phyloP scores from a whole-genome alignment of 2,329 filamentous ascomycete genomes.

The Cercospora zeina region DNA sequence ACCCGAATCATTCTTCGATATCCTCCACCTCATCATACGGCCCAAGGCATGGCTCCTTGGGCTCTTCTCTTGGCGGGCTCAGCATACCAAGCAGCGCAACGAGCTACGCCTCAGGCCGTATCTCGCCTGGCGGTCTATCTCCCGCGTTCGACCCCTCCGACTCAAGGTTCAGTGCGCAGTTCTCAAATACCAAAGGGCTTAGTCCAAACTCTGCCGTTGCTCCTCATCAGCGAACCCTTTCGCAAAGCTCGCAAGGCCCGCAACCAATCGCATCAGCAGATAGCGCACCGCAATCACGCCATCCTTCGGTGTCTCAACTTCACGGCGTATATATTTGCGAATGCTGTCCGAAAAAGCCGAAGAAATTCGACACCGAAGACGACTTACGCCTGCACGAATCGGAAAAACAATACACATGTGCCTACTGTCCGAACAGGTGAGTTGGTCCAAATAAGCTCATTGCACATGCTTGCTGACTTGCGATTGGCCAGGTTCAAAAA shows the following conservation, averaged over 20 bases:
- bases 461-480: slow-evolving; percentile 5
- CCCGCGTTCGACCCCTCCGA: slow-evolving; percentile 56
- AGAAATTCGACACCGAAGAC: slow-evolving; percentile 84
- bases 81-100: slow-evolving; percentile 64
- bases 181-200: slow-evolving; percentile 51
- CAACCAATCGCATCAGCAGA: slow-evolving; percentile 48
- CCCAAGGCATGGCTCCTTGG: slow-evolving; percentile 62
- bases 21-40: slow-evolving; percentile 66
- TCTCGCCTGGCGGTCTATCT: slow-evolving; percentile 62
- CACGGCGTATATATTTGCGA: slow-evolving; percentile 74
- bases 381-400: slow-evolving; percentile 82
- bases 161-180: slow-evolving; percentile 55
- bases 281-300: slow-evolving; percentile 49
- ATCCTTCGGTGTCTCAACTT: slow-evolving; percentile 54
- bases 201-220: slow-evolving; percentile 47
- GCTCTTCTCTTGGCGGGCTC: slow-evolving; percentile 58
- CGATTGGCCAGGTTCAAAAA: slow-evolving; percentile 73
- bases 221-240: slow-evolving; percentile 44
- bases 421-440: slow-evolving; percentile 79
- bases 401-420: slow-evolving; percentile 94
- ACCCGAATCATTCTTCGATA: slow-evolving; percentile 60
- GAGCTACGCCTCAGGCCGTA: slow-evolving; percentile 62
- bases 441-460: background rate
- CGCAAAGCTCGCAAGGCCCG: slow-evolving; percentile 44
- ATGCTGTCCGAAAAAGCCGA: slow-evolving; percentile 95